Percentiles rank a stretch among this genome's conserved stretches.
Evolutionary conservation across 805 yeast species (phyloP).

Genomic region (Candida methanosorbosa): DNA sequence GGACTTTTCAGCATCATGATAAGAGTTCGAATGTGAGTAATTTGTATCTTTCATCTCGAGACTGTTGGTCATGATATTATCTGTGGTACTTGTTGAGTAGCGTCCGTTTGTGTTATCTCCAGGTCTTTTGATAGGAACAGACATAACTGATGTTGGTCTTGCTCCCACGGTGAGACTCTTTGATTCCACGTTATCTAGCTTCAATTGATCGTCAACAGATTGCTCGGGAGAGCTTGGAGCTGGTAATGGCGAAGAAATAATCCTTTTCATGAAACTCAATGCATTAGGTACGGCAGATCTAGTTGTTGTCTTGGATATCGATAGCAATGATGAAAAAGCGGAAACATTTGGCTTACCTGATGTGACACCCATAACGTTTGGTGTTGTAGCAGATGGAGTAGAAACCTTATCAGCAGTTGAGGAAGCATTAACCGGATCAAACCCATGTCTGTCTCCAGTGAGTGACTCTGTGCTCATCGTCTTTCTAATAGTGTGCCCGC

Average conservation of each 20-base stretch:
- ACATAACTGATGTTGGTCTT: neutral
- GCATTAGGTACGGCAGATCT: constrained; percentile 14
- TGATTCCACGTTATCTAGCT: neutral
- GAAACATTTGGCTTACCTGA: constrained; percentile 28
- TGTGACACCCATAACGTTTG: constrained; percentile 25
- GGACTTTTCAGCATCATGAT: neutral
- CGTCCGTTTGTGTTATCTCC: neutral
- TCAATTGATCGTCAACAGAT: neutral
- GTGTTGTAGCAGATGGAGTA: constrained; percentile 22
- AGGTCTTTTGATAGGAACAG: neutral
- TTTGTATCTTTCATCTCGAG: no score
- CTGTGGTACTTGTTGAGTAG: no score
- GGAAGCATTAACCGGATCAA: no score
- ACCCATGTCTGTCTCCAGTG: no score
- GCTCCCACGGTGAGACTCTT: neutral
- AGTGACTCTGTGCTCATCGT: no score
- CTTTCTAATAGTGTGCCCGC: no score
- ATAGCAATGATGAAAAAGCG: constrained; percentile 29
- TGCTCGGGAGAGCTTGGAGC: constrained; percentile 10
- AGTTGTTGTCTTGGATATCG: constrained; percentile 20
- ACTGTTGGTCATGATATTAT: no score
- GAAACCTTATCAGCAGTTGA: neutral
- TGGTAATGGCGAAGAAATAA: constrained; percentile 22
- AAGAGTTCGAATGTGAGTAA: neutral
- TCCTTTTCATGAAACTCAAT: constrained; percentile 21